These are phyloP conservation scores for Calocybe gambosa DNA, from an alignment of 1,284 basidiomycete species.

Conservation along the genomic window DNA sequence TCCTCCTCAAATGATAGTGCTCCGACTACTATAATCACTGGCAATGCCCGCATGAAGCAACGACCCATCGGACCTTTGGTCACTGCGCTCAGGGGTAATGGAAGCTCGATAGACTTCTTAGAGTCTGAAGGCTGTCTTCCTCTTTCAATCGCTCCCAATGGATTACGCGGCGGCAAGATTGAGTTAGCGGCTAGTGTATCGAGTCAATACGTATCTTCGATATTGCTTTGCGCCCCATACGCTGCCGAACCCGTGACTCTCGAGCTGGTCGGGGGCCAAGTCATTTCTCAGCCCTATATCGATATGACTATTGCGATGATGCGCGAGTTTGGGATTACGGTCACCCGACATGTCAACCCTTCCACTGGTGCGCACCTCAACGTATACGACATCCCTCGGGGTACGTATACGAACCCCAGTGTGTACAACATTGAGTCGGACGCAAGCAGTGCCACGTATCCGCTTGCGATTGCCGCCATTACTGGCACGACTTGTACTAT, in stretches of 20 bases:
- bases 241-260: conserved; percentile 78
- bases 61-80: conserved; percentile 95
- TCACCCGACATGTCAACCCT: conserved; percentile 64
- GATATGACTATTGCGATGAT: conserved; percentile 99
- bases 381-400: conserved; percentile 85
- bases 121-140: conserved; percentile 86
- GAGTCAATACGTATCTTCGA: conserved; percentile 97
- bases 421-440: conserved; percentile 93
- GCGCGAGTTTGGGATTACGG: conserved; percentile 86
- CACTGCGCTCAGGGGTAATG: conserved; percentile 82
- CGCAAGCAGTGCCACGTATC: conserved; percentile 95
- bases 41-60: conserved; percentile 98
- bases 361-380: conserved; percentile 62
- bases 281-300: conserved; percentile 99
- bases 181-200: conserved; percentile 92
- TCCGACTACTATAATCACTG: conserved; percentile 78
- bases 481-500: conserved; percentile 95
- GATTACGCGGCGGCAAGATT: conserved; percentile 81
- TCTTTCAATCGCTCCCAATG: conserved; percentile 79
- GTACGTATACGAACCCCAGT: conserved; percentile 72
- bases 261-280: conserved; percentile 87
- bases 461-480: conserved; percentile 93
- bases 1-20: conserved; percentile 35
- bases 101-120: conserved; percentile 73
- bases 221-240: conserved; percentile 95